Base-by-base conservation (phyloP, 164 flowering plant genomes). In the Liriodendron chinense region DNA sequence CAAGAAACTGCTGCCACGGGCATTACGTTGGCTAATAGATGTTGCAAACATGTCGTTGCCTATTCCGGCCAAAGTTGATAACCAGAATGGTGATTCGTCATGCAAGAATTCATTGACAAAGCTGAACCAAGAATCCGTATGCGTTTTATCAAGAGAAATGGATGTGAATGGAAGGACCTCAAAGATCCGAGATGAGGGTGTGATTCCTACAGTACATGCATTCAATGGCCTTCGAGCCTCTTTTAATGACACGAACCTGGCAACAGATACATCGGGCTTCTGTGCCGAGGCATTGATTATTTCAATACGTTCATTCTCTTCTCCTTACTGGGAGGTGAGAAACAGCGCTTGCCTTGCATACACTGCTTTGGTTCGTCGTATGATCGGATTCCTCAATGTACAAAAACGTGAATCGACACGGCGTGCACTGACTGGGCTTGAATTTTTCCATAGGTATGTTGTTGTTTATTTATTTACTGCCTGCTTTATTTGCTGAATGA, bases 271-370 rank as follows among this genome's bases (percentile, higher is more conserved):
- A 4, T 96, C 99, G 13, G 98, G 98, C 47, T 96, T 96, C 78
- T 79, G 87, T 82, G 98, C 99, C 23, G 98, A 94, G 87, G 98
- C 99, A 77, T 70, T 96, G 88, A 93, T 96, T 65, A 78, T 90
- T 26, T 79, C 97, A 23, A 87, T 96, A 73, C 89, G 88, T 68
- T 89, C 98, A 9, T 96, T 96, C 85, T 92, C 97, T 76, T 94
- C 99, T 71, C 88, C 93, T 14, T 90, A 94, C 75, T 96, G 99
- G 99, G 98, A 96, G 84, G 86, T 96, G 22, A 85, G 99, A 9
- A 96, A 96, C 78, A 92, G 99, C 86, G 99, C 98, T 70, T 89
- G 93, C 77, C 93, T 90, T 78, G 97, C 98, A 48, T 96, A 87
- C 83, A 92, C 98, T 80, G 97, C 98, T 76, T 89, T 94, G 84